Percentiles rank a stretch among this genome's conserved stretches.
Evolutionary conservation across 257 asterid species (phyloP).

Genomic region (Ophiorrhiza pumila): DNA sequence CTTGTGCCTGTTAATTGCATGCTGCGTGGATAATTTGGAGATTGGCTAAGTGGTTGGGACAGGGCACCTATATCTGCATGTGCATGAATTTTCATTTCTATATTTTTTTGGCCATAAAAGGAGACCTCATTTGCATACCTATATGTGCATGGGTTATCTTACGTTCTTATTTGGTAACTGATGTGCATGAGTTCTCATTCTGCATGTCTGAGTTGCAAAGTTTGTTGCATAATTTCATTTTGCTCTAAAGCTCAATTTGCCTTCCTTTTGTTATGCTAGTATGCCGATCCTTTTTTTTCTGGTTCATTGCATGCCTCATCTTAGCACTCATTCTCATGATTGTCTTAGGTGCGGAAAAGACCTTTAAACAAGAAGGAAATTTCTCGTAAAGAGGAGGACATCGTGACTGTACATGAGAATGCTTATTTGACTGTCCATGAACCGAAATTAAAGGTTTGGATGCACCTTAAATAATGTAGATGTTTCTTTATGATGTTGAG

Average conservation of each 20-base stretch:
- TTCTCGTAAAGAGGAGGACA: conserved; percentile 85
- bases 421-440: conserved; percentile 77
- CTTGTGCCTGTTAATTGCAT: neutral
- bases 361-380: conserved; percentile 93
- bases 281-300: neutral
- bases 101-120: neutral
- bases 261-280: neutral
- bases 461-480: neutral
- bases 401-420: conserved; percentile 75
- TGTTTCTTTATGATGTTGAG: neutral
- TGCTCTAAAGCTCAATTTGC: neutral
- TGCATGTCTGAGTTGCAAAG: neutral
- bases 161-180: too few relatives aligned
- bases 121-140: too few relatives aligned
- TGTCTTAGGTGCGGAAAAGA: conserved; percentile 86
- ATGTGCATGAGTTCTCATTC: neutral
- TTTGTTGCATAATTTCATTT: neutral
- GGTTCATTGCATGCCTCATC: neutral
- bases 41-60: neutral
- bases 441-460: conserved; percentile 83
- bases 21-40: neutral
- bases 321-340: conserved; percentile 8
- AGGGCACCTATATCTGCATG: neutral
- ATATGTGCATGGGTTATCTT: too few relatives aligned
- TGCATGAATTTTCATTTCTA: neutral